Percentiles rank a stretch among this genome's conserved stretches.
phyloP scores from a whole-genome alignment of 495 filamentous ascomycete genomes.

The Paragyromitra xinjiangensis region DNA sequence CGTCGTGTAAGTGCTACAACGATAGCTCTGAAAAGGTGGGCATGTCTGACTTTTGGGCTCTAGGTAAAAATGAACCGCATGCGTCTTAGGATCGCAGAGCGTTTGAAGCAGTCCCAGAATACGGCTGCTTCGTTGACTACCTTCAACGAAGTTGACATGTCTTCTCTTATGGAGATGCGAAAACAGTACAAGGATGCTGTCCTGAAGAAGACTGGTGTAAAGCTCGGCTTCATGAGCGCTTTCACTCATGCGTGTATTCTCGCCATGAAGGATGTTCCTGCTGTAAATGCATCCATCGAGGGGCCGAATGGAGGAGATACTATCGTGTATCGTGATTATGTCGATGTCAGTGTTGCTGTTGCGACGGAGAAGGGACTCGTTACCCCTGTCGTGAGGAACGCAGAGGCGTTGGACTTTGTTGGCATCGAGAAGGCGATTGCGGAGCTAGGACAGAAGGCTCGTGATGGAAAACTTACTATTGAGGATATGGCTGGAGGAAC shows the following conservation, averaged over 20 bases:
- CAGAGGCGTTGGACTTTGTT: constrained; percentile 84
- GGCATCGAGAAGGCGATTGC: constrained; percentile 92
- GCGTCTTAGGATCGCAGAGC: constrained; percentile 95
- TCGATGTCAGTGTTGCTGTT: constrained; percentile 96
- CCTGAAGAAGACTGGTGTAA: constrained; percentile 94
- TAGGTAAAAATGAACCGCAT: constrained; percentile 99
- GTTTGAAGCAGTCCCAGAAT: constrained; percentile 98
- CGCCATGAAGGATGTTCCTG: constrained; percentile 92
- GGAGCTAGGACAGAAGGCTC: constrained; percentile 94
- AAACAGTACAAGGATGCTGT: constrained; percentile 96
- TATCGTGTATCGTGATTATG: constrained; percentile 97
- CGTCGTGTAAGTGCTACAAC: constrained; percentile 70
- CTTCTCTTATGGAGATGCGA: constrained; percentile 93
- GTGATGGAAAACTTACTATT: constrained; percentile 96
- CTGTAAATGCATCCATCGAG: constrained; percentile 98
- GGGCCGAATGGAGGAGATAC: constrained; percentile 94
- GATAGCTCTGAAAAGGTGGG: background rate
- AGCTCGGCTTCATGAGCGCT: constrained; percentile 98
- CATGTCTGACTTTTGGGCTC: constrained; percentile 21
- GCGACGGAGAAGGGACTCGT: constrained; percentile 98
- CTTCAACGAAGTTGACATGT: constrained; percentile 99
- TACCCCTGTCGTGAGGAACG: constrained; percentile 94
- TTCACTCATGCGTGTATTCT: constrained; percentile 91
- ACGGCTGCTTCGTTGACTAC: constrained; percentile 96
- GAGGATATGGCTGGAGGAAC: constrained; percentile 99